These are phyloP conservation scores for Rhizoclosmatium sp. DNA, from an alignment of 192 early-diverging fungal genomes.

Conservation along the genomic window DNA sequence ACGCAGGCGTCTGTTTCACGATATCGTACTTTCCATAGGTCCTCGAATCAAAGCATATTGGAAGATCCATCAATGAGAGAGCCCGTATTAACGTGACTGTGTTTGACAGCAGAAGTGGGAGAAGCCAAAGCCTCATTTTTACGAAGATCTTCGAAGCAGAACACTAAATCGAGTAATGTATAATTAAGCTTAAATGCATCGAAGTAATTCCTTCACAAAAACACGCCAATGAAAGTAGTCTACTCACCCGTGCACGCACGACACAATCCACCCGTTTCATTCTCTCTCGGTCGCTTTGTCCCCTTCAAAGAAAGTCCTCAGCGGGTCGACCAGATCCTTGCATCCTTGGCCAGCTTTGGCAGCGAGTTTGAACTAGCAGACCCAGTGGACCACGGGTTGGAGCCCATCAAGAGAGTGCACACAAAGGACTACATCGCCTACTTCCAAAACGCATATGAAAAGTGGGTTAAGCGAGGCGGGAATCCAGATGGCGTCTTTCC, in stretches of 20 bases:
- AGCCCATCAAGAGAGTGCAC: conserved; percentile 65
- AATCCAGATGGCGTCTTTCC: conserved; percentile 65
- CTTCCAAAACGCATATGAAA: conserved; percentile 64
- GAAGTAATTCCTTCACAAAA: too few species aligned
- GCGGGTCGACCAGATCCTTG: conserved; percentile 38
- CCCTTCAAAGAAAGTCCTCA: conserved; percentile 46
- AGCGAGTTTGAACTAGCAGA: conserved; percentile 5
- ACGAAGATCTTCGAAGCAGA: too few species aligned
- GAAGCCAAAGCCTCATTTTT: too few species aligned
- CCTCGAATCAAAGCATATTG: too few species aligned
- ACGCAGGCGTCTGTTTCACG: too few species aligned
- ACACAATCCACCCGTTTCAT: conserved; percentile 38
- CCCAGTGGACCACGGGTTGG: conserved; percentile 59
- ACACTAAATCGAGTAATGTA: too few species aligned
- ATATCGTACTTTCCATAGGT: too few species aligned
- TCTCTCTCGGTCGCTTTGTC: conserved; percentile 41
- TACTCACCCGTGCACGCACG: not conserved
- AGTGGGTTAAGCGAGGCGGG: conserved; percentile 50
- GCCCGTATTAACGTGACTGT: too few species aligned
- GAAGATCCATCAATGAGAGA: too few species aligned
- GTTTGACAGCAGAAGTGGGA: too few species aligned
- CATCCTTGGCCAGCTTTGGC: not conserved
- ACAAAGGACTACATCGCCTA: conserved; percentile 65
- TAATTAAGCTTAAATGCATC: too few species aligned
- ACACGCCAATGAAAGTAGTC: not conserved